Evolutionary conservation across 495 filamentous ascomycete genomes (phyloP).

Genomic region (Neurospora sp.): DNA sequence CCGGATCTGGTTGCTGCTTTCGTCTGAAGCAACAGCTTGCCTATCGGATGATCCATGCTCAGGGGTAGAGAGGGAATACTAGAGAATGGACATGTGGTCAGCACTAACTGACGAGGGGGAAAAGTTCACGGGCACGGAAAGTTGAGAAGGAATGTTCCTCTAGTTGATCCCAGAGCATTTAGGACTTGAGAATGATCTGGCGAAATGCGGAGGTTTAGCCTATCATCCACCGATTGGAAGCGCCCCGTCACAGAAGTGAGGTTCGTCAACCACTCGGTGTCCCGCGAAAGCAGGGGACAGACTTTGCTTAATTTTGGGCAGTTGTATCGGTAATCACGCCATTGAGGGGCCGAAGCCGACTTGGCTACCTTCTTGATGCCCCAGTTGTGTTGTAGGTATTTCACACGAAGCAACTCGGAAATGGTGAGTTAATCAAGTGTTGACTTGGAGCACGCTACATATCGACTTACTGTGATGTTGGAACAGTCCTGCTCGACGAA

Average conservation of each 20-base stretch:
- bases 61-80: constrained; percentile 16
- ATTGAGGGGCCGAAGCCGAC: constrained; percentile 43
- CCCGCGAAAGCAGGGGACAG: constrained; percentile 20
- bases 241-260: constrained; percentile 20
- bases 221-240: constrained; percentile 16
- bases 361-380: constrained; percentile 86
- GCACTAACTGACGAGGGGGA: constrained; percentile 15
- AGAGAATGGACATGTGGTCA: constrained; percentile 6
- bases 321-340: constrained; percentile 81
- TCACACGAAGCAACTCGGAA: constrained; percentile 1
- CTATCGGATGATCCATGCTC: constrained; percentile 10
- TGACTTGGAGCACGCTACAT: background rate
- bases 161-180: constrained; percentile 41
- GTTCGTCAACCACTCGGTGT: constrained; percentile 12
- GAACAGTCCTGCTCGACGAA: constrained; percentile 54
- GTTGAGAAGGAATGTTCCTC: constrained; percentile 47
- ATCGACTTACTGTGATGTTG: constrained; percentile 49
- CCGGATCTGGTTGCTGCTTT: background rate
- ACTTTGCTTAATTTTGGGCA: constrained; percentile 58
- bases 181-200: constrained; percentile 36
- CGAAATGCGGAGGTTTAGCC: constrained; percentile 39
- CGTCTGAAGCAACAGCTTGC: constrained; percentile 3
- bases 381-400: constrained; percentile 10
- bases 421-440: constrained; percentile 5
- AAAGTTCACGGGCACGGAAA: background rate